Base-by-base conservation (phyloP, 345 rosid genomes). In the Dipteronia dyeriana region DNA sequence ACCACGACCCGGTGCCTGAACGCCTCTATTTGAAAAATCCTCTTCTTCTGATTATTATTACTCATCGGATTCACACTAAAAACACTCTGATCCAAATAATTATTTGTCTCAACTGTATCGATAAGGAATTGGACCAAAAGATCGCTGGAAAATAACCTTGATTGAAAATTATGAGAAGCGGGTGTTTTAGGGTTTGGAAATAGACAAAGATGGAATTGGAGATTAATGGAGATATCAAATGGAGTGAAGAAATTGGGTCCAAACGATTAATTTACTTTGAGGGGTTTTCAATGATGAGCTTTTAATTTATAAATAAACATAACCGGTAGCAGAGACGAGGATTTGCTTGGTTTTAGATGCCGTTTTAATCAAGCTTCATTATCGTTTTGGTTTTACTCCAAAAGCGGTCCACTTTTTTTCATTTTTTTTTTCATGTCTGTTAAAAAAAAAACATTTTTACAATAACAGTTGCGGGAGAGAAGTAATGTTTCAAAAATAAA, bases 1-100 rank as follows among this genome's bases (percentile, higher is more conserved):
- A 87, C 92, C 77, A 90, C 93, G 29, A 91, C 92, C 71, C 88
- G 85, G 74, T 90, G 92, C 86, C 87, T 90, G 81, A 91, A 91
- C 75, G 91, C 96, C 84, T 91, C 92, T 79, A 88, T 90, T 78
- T 88, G 96, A 72, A 91, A 88, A 71, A 80, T 81, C 79, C 88
- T 87, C 86, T 86, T 90, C 90, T 86, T 91, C 83, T 82, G 92
- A 78, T 80, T 81, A 82, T 92, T 89, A 78, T 80, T 81, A 82
- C 92, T 89, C 93, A 87, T 90, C 76, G 23, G 63, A 59, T 7
- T 59, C 25, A 59, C 25, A 59, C 25, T 19, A 59, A 22, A 22
- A 59, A n/a, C 26, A 59, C 26, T 59, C 12, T 5, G 26, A 59
- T 59, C 63, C 63, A 59, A 20, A 19, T 16, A 59, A 59, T 59